Evolutionary conservation across 1,284 basidiomycete genomes (phyloP).

Genomic region (Vanrija humicola): DNA sequence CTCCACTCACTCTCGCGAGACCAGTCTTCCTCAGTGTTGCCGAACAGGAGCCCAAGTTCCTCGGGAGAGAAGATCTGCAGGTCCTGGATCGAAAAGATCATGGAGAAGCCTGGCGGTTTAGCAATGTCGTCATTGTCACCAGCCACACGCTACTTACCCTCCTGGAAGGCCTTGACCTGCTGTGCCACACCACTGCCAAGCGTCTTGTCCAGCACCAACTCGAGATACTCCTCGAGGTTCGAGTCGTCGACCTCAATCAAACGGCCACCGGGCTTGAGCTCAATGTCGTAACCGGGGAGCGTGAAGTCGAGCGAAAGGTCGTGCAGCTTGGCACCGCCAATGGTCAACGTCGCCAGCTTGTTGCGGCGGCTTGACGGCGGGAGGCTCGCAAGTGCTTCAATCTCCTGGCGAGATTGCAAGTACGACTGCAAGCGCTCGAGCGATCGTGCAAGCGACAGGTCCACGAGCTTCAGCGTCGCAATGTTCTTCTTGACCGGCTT

Average conservation of each 20-base stretch:
- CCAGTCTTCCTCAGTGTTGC: conserved; percentile 95
- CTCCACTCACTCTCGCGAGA: conserved; percentile 68
- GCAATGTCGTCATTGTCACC: not conserved
- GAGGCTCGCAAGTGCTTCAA: conserved; percentile 44
- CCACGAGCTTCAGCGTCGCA: conserved; percentile 75
- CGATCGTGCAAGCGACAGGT: conserved; percentile 77
- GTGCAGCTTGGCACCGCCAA: conserved; percentile 62
- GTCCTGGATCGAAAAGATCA: conserved; percentile 88
- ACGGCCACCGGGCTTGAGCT: conserved; percentile 76
- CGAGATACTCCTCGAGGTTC: conserved; percentile 85
- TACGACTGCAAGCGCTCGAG: conserved; percentile 69
- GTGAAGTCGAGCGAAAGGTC: conserved; percentile 94
- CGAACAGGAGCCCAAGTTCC: conserved; percentile 89
- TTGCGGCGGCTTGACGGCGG: conserved; percentile 39
- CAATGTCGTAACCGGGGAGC: conserved; percentile 89
- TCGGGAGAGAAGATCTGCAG: conserved; percentile 89
- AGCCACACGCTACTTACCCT: conserved; percentile 38
- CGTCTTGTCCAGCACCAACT: conserved; percentile 72
- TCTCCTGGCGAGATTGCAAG: conserved; percentile 47
- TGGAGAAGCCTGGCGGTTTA: conserved; percentile 64
- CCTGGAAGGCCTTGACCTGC: conserved; percentile 79
- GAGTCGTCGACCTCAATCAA: conserved; percentile 73
- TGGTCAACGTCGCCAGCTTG: conserved; percentile 45
- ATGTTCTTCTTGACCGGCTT: conserved; percentile 78
- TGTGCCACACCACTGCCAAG: conserved; percentile 68